phyloP scores from a whole-genome alignment of 148 eudicot genomes.

The Pharnaceum exiguum region DNA sequence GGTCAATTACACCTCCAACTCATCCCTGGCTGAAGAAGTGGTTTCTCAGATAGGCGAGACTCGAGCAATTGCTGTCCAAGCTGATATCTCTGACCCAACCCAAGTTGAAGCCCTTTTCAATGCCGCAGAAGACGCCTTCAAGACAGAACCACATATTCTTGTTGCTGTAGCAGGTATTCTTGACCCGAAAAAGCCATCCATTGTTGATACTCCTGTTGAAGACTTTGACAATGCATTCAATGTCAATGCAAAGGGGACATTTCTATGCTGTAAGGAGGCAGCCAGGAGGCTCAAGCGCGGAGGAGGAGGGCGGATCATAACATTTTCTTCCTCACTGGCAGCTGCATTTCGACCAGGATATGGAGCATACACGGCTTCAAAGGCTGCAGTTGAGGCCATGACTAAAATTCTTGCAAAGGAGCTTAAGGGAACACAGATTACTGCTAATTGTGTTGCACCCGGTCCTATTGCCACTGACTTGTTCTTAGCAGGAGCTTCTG shows the following conservation, averaged over 20 bases:
- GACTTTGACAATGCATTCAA: slow-evolving; percentile 11
- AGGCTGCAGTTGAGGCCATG: slow-evolving; percentile 44
- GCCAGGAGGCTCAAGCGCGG: slow-evolving; percentile 26
- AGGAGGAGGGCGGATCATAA: slow-evolving; percentile 41
- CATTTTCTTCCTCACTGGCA: slow-evolving; percentile 29
- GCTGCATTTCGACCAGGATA: slow-evolving; percentile 28
- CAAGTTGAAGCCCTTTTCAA: slow-evolving; percentile 18
- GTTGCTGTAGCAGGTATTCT: slow-evolving; percentile 29
- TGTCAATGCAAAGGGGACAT: slow-evolving; percentile 25
- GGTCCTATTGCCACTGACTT: slow-evolving; percentile 41
- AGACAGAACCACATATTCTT: slow-evolving; percentile 18
- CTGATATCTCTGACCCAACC: slow-evolving; percentile 17
- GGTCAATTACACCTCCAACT: slow-evolving; percentile 37
- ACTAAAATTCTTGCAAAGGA: slow-evolving; percentile 41
- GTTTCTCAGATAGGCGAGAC: slow-evolving; percentile 14
- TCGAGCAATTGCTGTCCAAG: slow-evolving; percentile 18
- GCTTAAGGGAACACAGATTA: slow-evolving; percentile 36
- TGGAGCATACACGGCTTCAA: slow-evolving; percentile 39
- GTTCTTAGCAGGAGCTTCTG: slow-evolving; percentile 29
- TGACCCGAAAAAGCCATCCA: slow-evolving; percentile 23
- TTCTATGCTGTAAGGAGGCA: slow-evolving; percentile 21
- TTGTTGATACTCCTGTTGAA: slow-evolving; percentile 19
- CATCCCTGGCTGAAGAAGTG: slow-evolving; percentile 21
- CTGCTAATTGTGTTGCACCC: slow-evolving; percentile 40
- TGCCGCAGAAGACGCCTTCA: slow-evolving; percentile 16